Evolutionary conservation across 148 eudicot species (phyloP), one percentile per base, ranked within the genome.

Genomic region (Gaultheria prostrata): DNA sequence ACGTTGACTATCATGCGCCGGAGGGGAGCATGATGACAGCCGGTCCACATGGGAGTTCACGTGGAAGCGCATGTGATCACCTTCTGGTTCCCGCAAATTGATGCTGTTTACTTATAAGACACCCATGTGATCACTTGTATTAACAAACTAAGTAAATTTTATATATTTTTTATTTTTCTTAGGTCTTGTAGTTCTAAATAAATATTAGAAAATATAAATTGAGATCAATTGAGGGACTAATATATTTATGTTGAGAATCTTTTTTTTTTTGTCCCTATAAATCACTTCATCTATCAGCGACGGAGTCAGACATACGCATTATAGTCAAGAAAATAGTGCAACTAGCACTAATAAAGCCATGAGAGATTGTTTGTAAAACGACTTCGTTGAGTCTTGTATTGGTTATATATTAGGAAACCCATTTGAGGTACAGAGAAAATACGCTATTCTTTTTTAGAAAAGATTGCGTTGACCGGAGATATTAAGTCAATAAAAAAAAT

Each of bases 21-120:
- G 12, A 8, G 30, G 20, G 72, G 59, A 15, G 33, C 33, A 39
- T 5, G 43, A 26, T 77, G 79, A 63, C 86, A 87, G 83, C 83
- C 75, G 85, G 77, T 80, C 79, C 87, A 85, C 87, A 83, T 87
- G 87, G 61, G 50, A 46, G 43, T 82, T 67, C 90, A 86, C 88
- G 85, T 78, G 90, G 81, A 50, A 30, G 83, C 86, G 85, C 90
- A 88, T 82, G 90, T 88, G 88, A 53, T 0, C 1, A 33, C 54
- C 77, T 54, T 71, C 45, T 50, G 61, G 77, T 76, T 76, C 86
- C 53, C 35, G 11, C 67, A 78, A 76, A 57, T 80, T 14, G 32
- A 67, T 67, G 72, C 33, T 67, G 69, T 8, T 63, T 67, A 30
- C 33, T n/a, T 59, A 59, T 7, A 2, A 21, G 28, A 26, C 6